Conservation (phyloP, 371 early-diverging fungal genomes). For the Homolaphlyctis polyrhiza region DNA sequence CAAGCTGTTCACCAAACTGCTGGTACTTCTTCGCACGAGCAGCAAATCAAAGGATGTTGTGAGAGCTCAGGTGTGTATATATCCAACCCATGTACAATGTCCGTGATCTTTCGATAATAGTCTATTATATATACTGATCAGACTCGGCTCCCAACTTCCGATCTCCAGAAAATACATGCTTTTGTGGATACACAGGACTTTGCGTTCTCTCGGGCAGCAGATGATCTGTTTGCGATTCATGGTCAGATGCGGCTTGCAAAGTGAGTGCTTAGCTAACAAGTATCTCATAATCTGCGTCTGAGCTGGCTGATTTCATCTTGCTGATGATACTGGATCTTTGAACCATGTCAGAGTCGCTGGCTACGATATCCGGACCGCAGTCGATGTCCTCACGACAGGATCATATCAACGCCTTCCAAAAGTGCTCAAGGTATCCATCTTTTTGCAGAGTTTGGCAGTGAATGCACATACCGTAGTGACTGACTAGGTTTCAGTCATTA, state of each 20-base stretch:
- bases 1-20: constrained; percentile 26
- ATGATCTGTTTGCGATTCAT: neutral
- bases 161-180: constrained; percentile 12
- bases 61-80: neutral
- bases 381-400: constrained; percentile 28
- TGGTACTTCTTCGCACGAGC: constrained; percentile 30
- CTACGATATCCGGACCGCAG: constrained; percentile 27
- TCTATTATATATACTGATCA: too few relatives aligned
- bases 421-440: constrained; percentile 18
- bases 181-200: constrained; percentile 22
- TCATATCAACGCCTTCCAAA: constrained; percentile 26
- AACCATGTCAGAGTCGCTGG: constrained; percentile 14
- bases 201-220: constrained; percentile 8
- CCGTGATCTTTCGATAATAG: too few relatives aligned
- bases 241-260: neutral
- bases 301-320: too few relatives aligned
- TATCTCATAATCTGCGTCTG: too few relatives aligned
- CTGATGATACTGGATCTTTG: neutral
- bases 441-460: too few relatives aligned
- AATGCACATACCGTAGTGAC: too few relatives aligned
- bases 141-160: too few relatives aligned
- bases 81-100: too few relatives aligned
- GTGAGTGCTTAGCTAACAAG: neutral
- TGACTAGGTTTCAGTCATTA: neutral
- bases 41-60: constrained; percentile 3